Percentiles rank a stretch among this genome's conserved stretches.
Conservation (phyloP, 805 yeast genomes). For the Lipomyces orientalis region DNA sequence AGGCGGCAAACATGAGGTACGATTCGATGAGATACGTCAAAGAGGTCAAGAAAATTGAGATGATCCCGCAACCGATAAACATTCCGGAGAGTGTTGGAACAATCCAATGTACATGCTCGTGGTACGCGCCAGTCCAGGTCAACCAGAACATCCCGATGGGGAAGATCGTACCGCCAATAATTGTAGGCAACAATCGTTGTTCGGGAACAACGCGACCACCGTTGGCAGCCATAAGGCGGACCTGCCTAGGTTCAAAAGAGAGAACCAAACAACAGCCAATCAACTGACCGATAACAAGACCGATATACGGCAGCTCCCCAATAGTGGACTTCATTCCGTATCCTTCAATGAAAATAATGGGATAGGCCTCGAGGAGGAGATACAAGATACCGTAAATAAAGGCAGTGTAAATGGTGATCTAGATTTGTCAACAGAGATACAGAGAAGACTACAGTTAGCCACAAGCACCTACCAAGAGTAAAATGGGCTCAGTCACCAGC, state of each 20-base stretch:
- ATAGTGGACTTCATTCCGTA: constrained; percentile 67
- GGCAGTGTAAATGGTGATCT: constrained; percentile 69
- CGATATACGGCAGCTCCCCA: constrained; percentile 79
- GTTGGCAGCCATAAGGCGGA: constrained; percentile 54
- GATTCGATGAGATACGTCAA: constrained; percentile 71
- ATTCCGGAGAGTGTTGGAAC: constrained; percentile 68
- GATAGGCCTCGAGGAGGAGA: constrained; percentile 74
- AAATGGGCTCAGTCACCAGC: constrained; percentile 73
- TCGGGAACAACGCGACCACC: constrained; percentile 74
- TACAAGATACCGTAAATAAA: constrained; percentile 82
- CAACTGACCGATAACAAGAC: constrained; percentile 71
- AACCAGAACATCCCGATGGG: constrained; percentile 85
- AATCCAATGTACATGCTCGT: constrained; percentile 72
- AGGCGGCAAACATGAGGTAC: constrained; percentile 70
- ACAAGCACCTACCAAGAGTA: constrained; percentile 51
- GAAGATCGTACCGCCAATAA: constrained; percentile 71
- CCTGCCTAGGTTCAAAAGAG: constrained; percentile 60
- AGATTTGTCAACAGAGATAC: background rate
- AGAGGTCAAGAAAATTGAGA: constrained; percentile 67
- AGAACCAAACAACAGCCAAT: constrained; percentile 62
- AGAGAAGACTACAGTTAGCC: background rate
- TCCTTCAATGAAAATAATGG: constrained; percentile 67
- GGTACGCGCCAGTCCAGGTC: constrained; percentile 85
- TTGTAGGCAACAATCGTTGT: constrained; percentile 77
- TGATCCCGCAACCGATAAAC: constrained; percentile 65